Base-by-base conservation (phyloP, 768 basidiomycete species). In the Tylopilus subfusipes region DNA sequence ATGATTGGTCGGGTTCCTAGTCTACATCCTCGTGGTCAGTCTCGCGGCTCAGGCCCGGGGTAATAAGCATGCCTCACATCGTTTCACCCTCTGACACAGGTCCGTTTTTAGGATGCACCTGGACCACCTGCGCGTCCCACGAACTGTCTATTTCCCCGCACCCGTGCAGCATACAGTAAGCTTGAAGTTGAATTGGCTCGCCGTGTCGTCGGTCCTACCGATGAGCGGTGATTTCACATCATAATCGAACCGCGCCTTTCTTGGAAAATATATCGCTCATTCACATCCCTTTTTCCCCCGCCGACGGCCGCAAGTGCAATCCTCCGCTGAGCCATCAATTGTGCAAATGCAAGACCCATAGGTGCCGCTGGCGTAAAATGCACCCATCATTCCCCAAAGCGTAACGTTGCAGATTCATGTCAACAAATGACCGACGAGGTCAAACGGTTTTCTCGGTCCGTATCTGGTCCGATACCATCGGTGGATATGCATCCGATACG, bases 41-140 rank as follows among this genome's bases (percentile, higher is more conserved):
- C 9, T 36, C 27, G 55, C 34, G 44, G 55, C 45, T 25, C 19
- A 56, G 53, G 55, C 45, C 21, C 19, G 48, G 53, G 45, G 53
- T 25, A 47, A n/a, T 4, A 18, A 27, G 14, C 22, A 11, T 14
- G 7, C 1, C 16, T 22, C 22, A 29, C 4, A 7, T 16, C 10
- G 39, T 30, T 31, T 31, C 25, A 16, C 33, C 54, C 54, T 54
- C 18, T 19, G 30, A 55, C 36, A 29, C 53, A 16, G 16, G 14
- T 14, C 14, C 12, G 22, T 16, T 53, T 42, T 38, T 47, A 30
- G 40, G 54, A 21, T 34, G 18, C 24, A 21, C 6, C 49, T 52
- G 53, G 7, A 48, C 10, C 18, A 21, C 1, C n/a, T 38, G 18
- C 8, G 10, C 38, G 21, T 39, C 38, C 22, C 25, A 30, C 24